Evolutionary conservation across 306 rosid species (phyloP).

Genomic region (Citrullus amarus): DNA sequence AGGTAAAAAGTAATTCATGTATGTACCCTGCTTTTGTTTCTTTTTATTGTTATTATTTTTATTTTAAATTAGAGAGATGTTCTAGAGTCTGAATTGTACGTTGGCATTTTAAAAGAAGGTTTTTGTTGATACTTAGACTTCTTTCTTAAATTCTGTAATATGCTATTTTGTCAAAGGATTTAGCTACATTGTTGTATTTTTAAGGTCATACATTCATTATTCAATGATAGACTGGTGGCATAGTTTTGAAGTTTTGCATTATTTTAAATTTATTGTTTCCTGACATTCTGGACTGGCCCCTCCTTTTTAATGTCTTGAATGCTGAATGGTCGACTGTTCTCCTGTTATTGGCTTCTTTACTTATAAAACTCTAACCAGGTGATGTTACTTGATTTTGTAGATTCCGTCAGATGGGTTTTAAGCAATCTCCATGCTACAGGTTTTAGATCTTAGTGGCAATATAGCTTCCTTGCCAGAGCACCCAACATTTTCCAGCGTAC

Average conservation of each 20-base stretch:
- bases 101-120: background rate
- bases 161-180: background rate
- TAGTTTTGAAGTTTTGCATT: background rate
- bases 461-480: constrained; percentile 43
- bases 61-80: background rate
- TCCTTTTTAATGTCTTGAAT: background rate
- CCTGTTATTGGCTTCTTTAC: background rate
- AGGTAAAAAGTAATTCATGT: constrained; percentile 33
- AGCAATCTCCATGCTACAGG: constrained; percentile 57
- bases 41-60: background rate
- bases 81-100: background rate
- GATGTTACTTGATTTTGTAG: constrained; percentile 18
- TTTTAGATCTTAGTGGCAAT: constrained; percentile 73
- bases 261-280: background rate
- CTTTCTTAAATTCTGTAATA: background rate
- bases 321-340: background rate
- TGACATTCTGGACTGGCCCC: background rate
- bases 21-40: background rate
- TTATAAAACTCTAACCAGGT: background rate
- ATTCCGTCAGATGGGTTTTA: constrained; percentile 75
- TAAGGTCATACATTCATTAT: background rate
- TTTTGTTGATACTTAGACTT: background rate
- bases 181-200: background rate
- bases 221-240: background rate
- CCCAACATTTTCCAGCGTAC: constrained; percentile 58